Conservation (phyloP, 768 basidiomycete genomes). For the Podaxis mareebaensis region DNA sequence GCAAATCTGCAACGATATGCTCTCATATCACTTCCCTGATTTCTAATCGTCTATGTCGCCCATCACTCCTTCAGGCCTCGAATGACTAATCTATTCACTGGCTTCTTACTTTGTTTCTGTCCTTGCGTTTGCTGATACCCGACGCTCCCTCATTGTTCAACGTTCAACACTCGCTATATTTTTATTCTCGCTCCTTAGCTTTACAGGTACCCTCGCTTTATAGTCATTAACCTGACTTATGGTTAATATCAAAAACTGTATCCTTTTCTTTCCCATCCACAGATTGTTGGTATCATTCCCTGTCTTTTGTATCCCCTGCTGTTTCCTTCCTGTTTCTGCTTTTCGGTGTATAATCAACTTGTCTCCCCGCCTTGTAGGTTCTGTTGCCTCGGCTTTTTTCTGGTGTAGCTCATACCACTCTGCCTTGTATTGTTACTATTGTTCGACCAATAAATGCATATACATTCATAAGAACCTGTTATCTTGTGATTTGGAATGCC, state of each 20-base stretch:
- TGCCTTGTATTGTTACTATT: constrained; percentile 14
- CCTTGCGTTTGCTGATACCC: constrained; percentile 2
- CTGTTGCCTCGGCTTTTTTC: constrained; percentile 12
- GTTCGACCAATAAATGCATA: constrained; percentile 9
- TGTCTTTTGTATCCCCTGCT: constrained; percentile 5
- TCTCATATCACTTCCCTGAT: constrained; percentile 73
- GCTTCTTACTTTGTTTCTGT: constrained; percentile 3
- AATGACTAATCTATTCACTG: constrained; percentile 1
- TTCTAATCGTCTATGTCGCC: constrained; percentile 45
- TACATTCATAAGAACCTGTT: not conserved
- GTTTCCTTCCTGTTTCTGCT: constrained; percentile 8
- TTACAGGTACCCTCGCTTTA: constrained; percentile 6
- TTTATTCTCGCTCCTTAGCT: constrained; percentile 8
- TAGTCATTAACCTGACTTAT: constrained; percentile 13
- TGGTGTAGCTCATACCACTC: constrained; percentile 17
- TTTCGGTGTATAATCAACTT: constrained; percentile 16
- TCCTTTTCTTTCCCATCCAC: not conserved
- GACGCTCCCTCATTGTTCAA: constrained; percentile 13
- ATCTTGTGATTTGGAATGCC: not conserved
- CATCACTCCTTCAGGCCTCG: not conserved
- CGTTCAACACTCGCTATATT: constrained; percentile 10
- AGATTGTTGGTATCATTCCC: not conserved
- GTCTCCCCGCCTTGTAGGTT: constrained; percentile 4
- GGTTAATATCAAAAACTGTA: constrained; percentile 16
- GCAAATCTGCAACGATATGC: constrained; percentile 65